Evolutionary conservation across 768 basidiomycete species (phyloP).

Genomic region (Cystofilobasidium capitatum): DNA sequence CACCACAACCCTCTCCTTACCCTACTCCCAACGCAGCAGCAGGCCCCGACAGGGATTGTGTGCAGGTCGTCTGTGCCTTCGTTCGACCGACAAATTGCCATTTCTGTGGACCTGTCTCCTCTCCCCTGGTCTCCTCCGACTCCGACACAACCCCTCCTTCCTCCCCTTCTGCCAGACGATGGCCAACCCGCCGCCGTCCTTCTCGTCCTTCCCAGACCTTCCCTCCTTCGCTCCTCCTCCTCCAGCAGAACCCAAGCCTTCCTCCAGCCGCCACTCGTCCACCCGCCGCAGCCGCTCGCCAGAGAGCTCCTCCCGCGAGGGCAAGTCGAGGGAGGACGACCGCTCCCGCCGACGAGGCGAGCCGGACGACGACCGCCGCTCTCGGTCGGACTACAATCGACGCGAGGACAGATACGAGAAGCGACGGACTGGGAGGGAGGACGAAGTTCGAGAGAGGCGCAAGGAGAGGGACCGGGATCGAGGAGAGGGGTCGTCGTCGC

Average conservation of each 20-base stretch:
- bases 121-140: too few species aligned
- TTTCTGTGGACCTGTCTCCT: too few species aligned
- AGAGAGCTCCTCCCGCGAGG: not conserved
- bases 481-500: not conserved
- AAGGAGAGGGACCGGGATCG: not conserved
- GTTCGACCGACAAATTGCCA: too few species aligned
- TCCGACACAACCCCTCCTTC: too few species aligned
- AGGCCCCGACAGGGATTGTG: too few species aligned
- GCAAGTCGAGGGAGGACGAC: not conserved
- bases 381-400: not conserved
- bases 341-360: not conserved
- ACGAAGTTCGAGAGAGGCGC: not conserved
- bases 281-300: slow-evolving; percentile 7
- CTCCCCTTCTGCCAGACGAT: not conserved
- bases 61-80: too few species aligned
- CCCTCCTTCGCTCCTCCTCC: not conserved
- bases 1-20: too few species aligned
- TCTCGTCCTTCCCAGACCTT: slow-evolving; percentile 21
- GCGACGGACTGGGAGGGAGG: not conserved
- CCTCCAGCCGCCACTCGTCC: not conserved
- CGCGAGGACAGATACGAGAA: not conserved
- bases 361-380: not conserved
- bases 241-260: slow-evolving; percentile 8
- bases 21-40: too few species aligned
- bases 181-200: slow-evolving; percentile 10